Conservation (phyloP, 1,284 basidiomycete genomes). For the Cutaneotrichosporon arboriforme region DNA sequence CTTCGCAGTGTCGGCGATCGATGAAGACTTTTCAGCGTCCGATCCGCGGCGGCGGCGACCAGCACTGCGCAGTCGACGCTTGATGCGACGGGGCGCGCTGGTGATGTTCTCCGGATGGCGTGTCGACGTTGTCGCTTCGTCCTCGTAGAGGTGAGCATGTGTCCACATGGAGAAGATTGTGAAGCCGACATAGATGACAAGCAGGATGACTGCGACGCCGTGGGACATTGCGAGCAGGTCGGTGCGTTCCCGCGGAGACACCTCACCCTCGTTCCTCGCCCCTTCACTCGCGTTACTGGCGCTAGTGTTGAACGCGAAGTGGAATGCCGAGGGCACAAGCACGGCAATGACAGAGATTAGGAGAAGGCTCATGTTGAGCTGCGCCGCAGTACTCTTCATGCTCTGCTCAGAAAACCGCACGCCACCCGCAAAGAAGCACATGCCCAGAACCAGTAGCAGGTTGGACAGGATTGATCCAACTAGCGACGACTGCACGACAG, state of each 20-base stretch:
- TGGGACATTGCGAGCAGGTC: slow-evolving; percentile 68
- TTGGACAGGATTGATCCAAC: slow-evolving; percentile 63
- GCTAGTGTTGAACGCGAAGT: slow-evolving; percentile 46
- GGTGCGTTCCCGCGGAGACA: slow-evolving; percentile 31
- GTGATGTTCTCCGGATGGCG: not conserved
- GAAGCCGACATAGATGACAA: slow-evolving; percentile 64
- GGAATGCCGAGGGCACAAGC: slow-evolving; percentile 51
- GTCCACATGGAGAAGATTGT: slow-evolving; percentile 81
- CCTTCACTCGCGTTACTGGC: slow-evolving; percentile 17
- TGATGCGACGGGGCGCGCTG: not conserved
- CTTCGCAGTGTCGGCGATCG: not conserved
- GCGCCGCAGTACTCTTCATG: slow-evolving; percentile 46
- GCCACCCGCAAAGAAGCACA: slow-evolving; percentile 53
- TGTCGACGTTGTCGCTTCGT: slow-evolving; percentile 18
- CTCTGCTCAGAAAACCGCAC: slow-evolving; percentile 45
- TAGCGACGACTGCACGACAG: slow-evolving; percentile 68
- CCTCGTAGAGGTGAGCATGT: slow-evolving; percentile 65
- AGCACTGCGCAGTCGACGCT: not conserved
- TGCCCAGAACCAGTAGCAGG: slow-evolving; percentile 69
- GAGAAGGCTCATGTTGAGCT: slow-evolving; percentile 51
- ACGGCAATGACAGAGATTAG: slow-evolving; percentile 52
- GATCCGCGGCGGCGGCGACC: too few species aligned
- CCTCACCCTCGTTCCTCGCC: slow-evolving; percentile 26
- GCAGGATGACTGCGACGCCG: slow-evolving; percentile 73
- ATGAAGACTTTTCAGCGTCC: not conserved